A percentile compares a stretch with the other conserved stretches of the same genome.
Evolutionary conservation across 2,329 filamentous ascomycete genomes (phyloP).

Genomic region (Xylariaceae sp.): DNA sequence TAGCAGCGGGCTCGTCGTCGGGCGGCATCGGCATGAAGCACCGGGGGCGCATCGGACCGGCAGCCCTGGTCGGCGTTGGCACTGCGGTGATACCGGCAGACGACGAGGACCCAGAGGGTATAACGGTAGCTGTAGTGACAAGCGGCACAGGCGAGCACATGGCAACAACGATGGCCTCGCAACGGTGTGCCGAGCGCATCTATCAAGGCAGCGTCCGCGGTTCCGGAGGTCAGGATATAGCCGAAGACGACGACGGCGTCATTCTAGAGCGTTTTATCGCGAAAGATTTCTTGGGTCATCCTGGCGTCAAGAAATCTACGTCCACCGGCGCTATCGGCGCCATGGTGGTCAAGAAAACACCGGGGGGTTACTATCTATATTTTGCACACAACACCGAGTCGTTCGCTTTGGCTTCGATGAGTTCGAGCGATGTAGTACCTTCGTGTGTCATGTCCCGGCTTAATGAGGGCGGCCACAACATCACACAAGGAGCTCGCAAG

Average conservation of each 20-base stretch:
- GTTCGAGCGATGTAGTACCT: conserved; percentile 68
- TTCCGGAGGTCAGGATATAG: conserved; percentile 56
- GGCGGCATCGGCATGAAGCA: conserved; percentile 99
- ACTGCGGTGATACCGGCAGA: conserved; percentile 81
- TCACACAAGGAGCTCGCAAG: conserved; percentile 54
- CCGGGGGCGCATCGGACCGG: conserved; percentile 82
- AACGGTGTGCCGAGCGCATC: conserved; percentile 78
- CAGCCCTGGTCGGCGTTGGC: conserved; percentile 86
- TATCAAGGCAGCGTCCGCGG: conserved; percentile 65
- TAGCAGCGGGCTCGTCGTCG: conserved; percentile 92
- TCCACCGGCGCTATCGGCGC: conserved; percentile 87
- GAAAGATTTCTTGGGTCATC: conserved; percentile 90
- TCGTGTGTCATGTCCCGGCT: conserved; percentile 85
- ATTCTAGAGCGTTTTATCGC: conserved; percentile 72
- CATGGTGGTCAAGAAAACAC: conserved; percentile 81
- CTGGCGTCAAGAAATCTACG: conserved; percentile 73
- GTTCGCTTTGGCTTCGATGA: conserved; percentile 84
- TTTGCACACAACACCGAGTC: conserved; percentile 96
- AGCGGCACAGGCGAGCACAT: conserved; percentile 98
- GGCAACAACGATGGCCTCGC: conserved; percentile 89
- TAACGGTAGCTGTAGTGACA: conserved; percentile 77
- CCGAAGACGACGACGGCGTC: conserved; percentile 71
- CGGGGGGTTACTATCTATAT: conserved; percentile 73
- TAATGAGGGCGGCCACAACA: conserved; percentile 43
- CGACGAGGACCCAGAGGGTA: conserved; percentile 61